Evolutionary conservation across 192 early-diverging fungal species (phyloP), one percentile per base, ranked within the genome.

Genomic region (Linnemannia hyalina): DNA sequence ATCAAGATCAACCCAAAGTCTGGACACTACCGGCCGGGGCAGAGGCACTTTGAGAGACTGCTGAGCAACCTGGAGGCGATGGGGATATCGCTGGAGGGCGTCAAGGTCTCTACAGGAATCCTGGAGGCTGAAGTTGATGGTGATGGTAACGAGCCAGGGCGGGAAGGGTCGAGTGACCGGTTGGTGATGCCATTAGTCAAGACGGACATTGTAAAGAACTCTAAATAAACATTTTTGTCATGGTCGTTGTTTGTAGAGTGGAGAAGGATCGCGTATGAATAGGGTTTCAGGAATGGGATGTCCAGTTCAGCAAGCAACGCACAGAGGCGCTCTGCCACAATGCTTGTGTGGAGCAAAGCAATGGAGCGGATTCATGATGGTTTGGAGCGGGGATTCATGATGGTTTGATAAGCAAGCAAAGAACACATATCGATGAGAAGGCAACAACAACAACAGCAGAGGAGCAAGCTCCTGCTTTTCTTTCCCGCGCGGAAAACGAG

Each of bases 1-100:
- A 38, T 88, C 71, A 88, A 90, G 70, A 85, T 90, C 35, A 90
- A 81, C 68, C 89, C 89, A 0, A 90, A 88, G 63, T 86, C 83
- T n/a, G 89, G 89, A 57, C 89, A 90, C 54, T 90, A 90, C 32
- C 80, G 87, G 35, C 89, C 89, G 13, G 73, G 71, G 3, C 85
- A 88, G 71, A 32, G 80, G 23, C 89, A 90, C 77, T 90, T 90
- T 72, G 80, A 88, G 5, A 26, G 54, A 29, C 68, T 90, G 49
- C 18, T 88, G 73, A 69, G 52, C 4, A 74, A 57, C 65, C 26
- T 89, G 26, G 35, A 69, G 42, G 44, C 20, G 0, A 79, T 82
- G 80, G 89, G 82, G 4, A 68, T 89, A 35, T 70, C 82, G 18
- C 6, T 88, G 46, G 77, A 76, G 0, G 82, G 55, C 32, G 82